Evolutionary conservation across 495 filamentous ascomycete species (phyloP).

Genomic region (Barbatosphaeria neglecta): DNA sequence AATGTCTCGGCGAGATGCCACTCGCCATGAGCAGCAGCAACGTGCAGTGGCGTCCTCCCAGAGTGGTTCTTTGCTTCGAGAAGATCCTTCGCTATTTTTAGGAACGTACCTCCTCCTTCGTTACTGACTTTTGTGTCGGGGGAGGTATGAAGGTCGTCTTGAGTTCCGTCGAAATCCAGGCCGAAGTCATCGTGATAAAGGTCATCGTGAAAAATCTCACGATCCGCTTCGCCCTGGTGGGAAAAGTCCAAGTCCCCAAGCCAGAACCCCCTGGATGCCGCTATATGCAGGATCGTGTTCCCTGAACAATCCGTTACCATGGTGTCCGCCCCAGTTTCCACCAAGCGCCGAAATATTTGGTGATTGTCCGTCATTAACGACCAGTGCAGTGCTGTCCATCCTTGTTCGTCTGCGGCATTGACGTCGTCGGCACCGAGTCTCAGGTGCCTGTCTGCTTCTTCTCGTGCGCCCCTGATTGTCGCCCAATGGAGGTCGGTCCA

Average conservation of each 20-base stretch:
- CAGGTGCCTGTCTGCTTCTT: not conserved
- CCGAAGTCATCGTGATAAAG: not conserved
- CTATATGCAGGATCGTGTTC: not conserved
- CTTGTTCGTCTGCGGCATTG: not conserved
- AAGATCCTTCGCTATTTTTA: not conserved
- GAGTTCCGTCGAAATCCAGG: not conserved
- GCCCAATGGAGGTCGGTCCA: not conserved
- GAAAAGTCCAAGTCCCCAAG: not conserved
- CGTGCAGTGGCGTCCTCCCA: not conserved
- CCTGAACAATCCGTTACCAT: not conserved
- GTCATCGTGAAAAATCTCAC: not conserved
- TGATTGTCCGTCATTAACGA: not conserved
- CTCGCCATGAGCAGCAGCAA: not conserved
- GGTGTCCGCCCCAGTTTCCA: not conserved
- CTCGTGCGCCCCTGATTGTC: not conserved
- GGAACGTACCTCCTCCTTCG: not conserved
- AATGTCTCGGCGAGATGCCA: not conserved
- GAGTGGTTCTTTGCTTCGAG: not conserved
- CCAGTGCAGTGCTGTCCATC: not conserved
- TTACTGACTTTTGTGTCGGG: not conserved
- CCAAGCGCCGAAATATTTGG: not conserved
- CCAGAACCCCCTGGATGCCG: not conserved
- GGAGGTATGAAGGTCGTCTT: not conserved
- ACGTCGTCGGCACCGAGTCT: not conserved
- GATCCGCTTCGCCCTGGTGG: not conserved